Base-by-base conservation (phyloP, 2,329 filamentous ascomycete species). In the Colletotrichum phormii region DNA sequence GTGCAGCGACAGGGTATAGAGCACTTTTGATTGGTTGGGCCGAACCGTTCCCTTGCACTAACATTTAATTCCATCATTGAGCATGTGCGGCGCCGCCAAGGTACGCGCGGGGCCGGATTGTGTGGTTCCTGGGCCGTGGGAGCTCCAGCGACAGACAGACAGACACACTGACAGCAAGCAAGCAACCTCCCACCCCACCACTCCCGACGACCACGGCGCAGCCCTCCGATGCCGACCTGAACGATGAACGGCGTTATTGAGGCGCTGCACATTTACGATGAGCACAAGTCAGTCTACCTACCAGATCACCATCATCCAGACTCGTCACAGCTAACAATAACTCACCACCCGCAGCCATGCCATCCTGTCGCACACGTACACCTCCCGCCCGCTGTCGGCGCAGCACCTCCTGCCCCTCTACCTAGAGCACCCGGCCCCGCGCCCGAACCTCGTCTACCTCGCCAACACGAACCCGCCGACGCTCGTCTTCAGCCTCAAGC, bases 241-340 rank as follows among this genome's bases (percentile, higher is more conserved):
- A 91, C 83, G 81, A 96, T 95, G 93, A 94, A 90, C 86, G 91
- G 94, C 85, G 91, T 94, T 81, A 94, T 99, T 80, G 96, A 98
- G 87, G 97, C 96, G 81, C 88, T 99, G 80, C 96, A 98, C 87
- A 95, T 99, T 82, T 98, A 94, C 84, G 95, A 98, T 89, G 95
- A 98, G 87, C 91, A 95, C 85, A 95, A 95, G 95, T 97, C 86
- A 80, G 89, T 79, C 64, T 37, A 71, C 75, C 26, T 29, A 73
- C 51, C 42, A 55, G 46, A 49, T 18, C 9, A 26, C 12, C 24
- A 37, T 12, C 18, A 12, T 4, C 12, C 31, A 49, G 31, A 55
- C 18, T 12, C 4, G 5, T 18, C 8, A 13, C 29, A 15, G 55
- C 35, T 37, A 35, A 37, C 60, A 49, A 82, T 69, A 78, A 74